These are phyloP conservation scores for Alternaria panax DNA, from an alignment of 2,329 filamentous ascomycete species.

Conservation along the genomic window DNA sequence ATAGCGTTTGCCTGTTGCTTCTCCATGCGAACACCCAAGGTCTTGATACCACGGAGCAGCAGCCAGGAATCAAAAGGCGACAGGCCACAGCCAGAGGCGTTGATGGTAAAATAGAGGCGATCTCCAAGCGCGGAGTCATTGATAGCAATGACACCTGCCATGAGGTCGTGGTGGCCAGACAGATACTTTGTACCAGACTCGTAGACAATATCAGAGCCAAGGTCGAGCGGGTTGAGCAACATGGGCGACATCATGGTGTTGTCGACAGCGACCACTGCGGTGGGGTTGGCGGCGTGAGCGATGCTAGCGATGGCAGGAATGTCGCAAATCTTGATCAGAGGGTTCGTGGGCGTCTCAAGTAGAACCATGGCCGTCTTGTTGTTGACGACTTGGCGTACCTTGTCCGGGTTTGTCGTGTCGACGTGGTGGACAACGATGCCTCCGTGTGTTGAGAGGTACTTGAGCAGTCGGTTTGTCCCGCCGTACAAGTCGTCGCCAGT, in stretches of 20 bases:
- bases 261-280: conserved; percentile 87
- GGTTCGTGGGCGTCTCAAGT: conserved; percentile 95
- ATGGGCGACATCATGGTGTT: conserved; percentile 99
- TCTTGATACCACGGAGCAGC: conserved; percentile 94
- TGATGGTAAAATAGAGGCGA: conserved; percentile 95
- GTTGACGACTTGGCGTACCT: conserved; percentile 72
- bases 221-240: conserved; percentile 89
- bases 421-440: conserved; percentile 96
- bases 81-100: conserved; percentile 91
- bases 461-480: conserved; percentile 90
- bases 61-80: conserved; percentile 96
- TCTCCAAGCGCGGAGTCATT: conserved; percentile 85
- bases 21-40: conserved; percentile 96
- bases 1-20: conserved; percentile 95
- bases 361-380: conserved; percentile 93
- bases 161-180: conserved; percentile 97
- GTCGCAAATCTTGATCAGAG: conserved; percentile 97
- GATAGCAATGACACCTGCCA: conserved; percentile 95
- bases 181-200: conserved; percentile 98
- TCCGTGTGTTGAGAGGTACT: conserved; percentile 86
- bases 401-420: conserved; percentile 82
- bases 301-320: conserved; percentile 79
- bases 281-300: conserved; percentile 78
- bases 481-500: conserved; percentile 97
- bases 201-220: conserved; percentile 95